Conservation (phyloP, 495 filamentous ascomycete species). For the Lasiosphaeria miniovina region DNA sequence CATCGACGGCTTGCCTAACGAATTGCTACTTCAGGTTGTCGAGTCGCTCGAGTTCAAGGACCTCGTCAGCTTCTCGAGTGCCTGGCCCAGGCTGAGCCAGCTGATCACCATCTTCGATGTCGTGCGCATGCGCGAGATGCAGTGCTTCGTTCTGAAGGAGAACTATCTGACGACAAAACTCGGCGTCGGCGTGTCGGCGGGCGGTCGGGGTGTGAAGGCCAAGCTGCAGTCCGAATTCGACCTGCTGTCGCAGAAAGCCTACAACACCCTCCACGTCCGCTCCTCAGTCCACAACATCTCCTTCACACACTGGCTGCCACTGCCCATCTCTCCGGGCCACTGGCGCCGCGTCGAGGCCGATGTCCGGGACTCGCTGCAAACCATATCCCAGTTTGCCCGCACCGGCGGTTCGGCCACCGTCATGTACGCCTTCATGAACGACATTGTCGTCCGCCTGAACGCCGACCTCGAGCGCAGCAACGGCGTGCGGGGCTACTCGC, state of each 20-base stretch:
- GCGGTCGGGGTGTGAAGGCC: slow-evolving; percentile 15
- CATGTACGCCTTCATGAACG: slow-evolving; percentile 52
- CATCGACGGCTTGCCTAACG: slow-evolving; percentile 34
- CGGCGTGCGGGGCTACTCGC: not conserved
- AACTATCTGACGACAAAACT: slow-evolving; percentile 37
- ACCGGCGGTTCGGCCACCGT: slow-evolving; percentile 25
- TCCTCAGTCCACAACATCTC: slow-evolving; percentile 38
- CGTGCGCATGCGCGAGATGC: slow-evolving; percentile 45
- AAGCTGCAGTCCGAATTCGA: slow-evolving; percentile 49
- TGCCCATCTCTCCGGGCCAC: slow-evolving; percentile 47
- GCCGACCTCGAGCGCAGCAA: slow-evolving; percentile 17
- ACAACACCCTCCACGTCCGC: slow-evolving; percentile 26
- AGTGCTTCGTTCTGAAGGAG: slow-evolving; percentile 51
- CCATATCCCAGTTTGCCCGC: slow-evolving; percentile 16
- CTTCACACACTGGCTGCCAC: slow-evolving; percentile 46
- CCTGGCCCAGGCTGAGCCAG: slow-evolving; percentile 34
- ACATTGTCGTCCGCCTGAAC: slow-evolving; percentile 50
- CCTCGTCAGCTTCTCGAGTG: slow-evolving; percentile 36
- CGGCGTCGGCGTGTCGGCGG: slow-evolving; percentile 43
- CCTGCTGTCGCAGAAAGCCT: slow-evolving; percentile 43
- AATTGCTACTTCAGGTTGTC: slow-evolving; percentile 40
- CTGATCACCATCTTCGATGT: slow-evolving; percentile 40
- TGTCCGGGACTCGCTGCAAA: slow-evolving; percentile 17
- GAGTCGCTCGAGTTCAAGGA: slow-evolving; percentile 38
- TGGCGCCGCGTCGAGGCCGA: slow-evolving; percentile 37